Evolutionary conservation across 306 rosid genomes (phyloP).

Genomic region (Acacia crassicarpa): DNA sequence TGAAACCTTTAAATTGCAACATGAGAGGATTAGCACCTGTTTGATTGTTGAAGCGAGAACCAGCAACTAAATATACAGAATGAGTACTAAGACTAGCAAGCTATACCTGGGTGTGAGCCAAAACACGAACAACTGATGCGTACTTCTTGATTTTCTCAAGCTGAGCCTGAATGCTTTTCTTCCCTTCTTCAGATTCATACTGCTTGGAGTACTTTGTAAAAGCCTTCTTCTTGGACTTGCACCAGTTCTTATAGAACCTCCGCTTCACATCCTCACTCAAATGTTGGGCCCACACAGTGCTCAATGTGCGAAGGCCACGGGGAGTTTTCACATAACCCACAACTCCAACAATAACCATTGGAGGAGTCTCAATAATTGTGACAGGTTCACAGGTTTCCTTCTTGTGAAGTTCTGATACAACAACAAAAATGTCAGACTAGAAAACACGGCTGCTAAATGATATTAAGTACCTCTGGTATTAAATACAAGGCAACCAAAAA

Average conservation of each 20-base stretch:
- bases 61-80: neutral
- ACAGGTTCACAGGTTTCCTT: constrained; percentile 88
- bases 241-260: constrained; percentile 84
- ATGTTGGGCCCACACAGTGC: constrained; percentile 90
- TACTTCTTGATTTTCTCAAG: constrained; percentile 78
- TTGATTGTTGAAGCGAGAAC: neutral
- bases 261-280: constrained; percentile 78
- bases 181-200: constrained; percentile 74
- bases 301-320: constrained; percentile 73
- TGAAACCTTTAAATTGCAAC: neutral
- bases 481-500: neutral
- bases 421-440: neutral
- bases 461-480: neutral
- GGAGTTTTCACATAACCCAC: constrained; percentile 87
- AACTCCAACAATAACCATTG: constrained; percentile 81
- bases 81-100: neutral
- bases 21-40: neutral
- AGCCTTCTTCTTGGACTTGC: constrained; percentile 94
- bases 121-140: constrained; percentile 67
- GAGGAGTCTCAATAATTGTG: constrained; percentile 80
- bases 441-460: neutral
- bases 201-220: constrained; percentile 71
- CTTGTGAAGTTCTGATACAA: constrained; percentile 70
- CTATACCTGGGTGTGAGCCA: constrained; percentile 87
- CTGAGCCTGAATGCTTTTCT: constrained; percentile 61